Base-by-base conservation (phyloP, 2,329 filamentous ascomycete genomes). In the Fusarium solani-melongenae region DNA sequence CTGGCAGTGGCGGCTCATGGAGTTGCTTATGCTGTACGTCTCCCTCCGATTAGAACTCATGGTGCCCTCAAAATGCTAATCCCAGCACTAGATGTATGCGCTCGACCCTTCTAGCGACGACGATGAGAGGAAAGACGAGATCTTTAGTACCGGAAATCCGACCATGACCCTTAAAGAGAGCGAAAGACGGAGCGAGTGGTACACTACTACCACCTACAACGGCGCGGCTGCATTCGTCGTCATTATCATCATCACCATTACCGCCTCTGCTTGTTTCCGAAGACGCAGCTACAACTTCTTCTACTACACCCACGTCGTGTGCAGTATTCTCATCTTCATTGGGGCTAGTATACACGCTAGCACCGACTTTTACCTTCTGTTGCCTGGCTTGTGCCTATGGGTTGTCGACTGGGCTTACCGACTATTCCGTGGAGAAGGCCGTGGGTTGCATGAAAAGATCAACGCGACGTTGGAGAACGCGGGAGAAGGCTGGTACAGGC, bases 131-230 rank as follows among this genome's bases (percentile, higher is more conserved):
- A 65, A 55, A 22, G 24, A 56, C 5, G 20, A 68, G 15, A 38
- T 34, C 4, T 65, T 68, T 20, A 15, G 34, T 5, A 65, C 62
- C 1, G 66, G 66, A 33, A 68, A 68, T 22, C 66, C 66, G 5
- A 55, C 56, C 20, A 65, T 68, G 66, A 65, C 62, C 4, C 55
- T 65, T 12, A 22, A 55, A 5, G 66, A 68, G 27, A 68, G 66
- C 46, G 29, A 68, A 61, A 20, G 12, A 17, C 36, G 46, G 33
- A 61, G 62, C 38, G 46, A 49, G 17, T 68, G 62, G 62, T 68
- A 61, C 22, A 61, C 56, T 0, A 57, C 56, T 9, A 68, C 66
- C 10, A 68, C 66, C 14, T 65, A 68, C 12, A 68, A 38, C 15
- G 66, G 66, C 6, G 27, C 38, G 11, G 62, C 17, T 17, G 20